Evolutionary conservation across 805 yeast genomes (phyloP), one percentile per base, ranked within the genome.

Genomic region (Starmerella bombi): DNA sequence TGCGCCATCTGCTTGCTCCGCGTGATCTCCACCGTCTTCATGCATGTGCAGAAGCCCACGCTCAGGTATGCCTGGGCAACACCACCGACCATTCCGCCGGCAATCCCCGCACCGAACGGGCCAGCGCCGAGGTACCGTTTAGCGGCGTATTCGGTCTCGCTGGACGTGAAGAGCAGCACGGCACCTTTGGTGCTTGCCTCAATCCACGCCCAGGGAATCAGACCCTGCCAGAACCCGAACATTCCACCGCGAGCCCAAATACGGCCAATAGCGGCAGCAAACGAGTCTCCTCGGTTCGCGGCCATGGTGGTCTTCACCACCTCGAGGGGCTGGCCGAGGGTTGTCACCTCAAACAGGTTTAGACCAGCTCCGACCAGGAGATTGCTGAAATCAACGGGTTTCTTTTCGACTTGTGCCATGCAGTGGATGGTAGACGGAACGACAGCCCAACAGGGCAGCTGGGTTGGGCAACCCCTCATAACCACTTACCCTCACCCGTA

Each of bases 131-230:
- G 44, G 25, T 59, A 62, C 34, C 50, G 44, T 55, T 70, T 76
- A 53, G 77, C 74, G 36, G 71, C 72, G 61, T 82, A 83, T 63
- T 91, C 97, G 38, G 85, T 81, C 59, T 91, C 97, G 34, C 93
- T 76, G 34, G 94, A 79, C 25, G 85, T 95, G 55, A 91, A 91
- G 51, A 91, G 69, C 42, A 91, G 68, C 6, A 86, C 94, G 4
- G 97, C 96, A 60, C 98, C 98, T 62, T 91, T 91, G 28, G 98
- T 91, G n/a, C 94, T 81, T 8, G 95, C 98, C 63, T 88, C 98
- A 52, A 91, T 81, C 96, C 97, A 86, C 5, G 97, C 98, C 98
- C 98, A 91, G 35, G 98, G 98, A 50, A 88, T 86, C 58, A 91
- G 70, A 25, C 98, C 98, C 62, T 91, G 98, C 64, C 86, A 91